Conservation (phyloP, 2,329 filamentous ascomycete genomes). For the Alternaria dauci region DNA sequence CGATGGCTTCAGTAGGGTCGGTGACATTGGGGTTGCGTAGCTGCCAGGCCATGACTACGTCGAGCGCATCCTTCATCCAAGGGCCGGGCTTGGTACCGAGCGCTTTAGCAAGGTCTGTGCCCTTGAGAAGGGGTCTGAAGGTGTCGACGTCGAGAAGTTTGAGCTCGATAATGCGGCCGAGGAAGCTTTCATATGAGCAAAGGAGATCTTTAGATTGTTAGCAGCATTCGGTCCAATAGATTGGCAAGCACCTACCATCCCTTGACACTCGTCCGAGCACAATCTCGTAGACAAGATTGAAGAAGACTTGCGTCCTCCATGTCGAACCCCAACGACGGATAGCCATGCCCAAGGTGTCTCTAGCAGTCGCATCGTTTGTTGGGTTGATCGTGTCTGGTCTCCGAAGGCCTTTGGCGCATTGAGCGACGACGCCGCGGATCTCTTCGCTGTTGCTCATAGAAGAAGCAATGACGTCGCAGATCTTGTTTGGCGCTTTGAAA, state of each 20-base stretch:
- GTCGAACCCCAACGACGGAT: slow-evolving; percentile 75
- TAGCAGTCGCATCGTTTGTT: slow-evolving; percentile 52
- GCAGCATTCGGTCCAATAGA: neutral
- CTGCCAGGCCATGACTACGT: slow-evolving; percentile 87
- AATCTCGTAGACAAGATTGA: slow-evolving; percentile 72
- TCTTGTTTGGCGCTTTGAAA: slow-evolving; percentile 79
- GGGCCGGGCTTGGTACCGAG: slow-evolving; percentile 74
- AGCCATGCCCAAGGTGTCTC: slow-evolving; percentile 76
- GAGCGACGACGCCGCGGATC: slow-evolving; percentile 69
- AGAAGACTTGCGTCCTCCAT: slow-evolving; percentile 77
- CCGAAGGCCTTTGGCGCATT: slow-evolving; percentile 58
- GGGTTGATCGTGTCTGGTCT: slow-evolving; percentile 57
- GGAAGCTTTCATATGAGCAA: slow-evolving; percentile 62
- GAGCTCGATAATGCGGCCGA: slow-evolving; percentile 60
- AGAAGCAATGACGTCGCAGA: slow-evolving; percentile 71
- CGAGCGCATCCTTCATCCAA: slow-evolving; percentile 85
- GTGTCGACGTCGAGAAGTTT: slow-evolving; percentile 61
- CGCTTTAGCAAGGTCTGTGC: slow-evolving; percentile 73
- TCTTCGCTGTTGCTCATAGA: slow-evolving; percentile 69
- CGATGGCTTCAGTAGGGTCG: slow-evolving; percentile 61
- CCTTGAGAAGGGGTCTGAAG: slow-evolving; percentile 69
- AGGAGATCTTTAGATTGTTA: slow-evolving; percentile 53
- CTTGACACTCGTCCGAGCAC: slow-evolving; percentile 49
- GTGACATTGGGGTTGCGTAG: slow-evolving; percentile 75
- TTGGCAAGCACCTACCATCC: slow-evolving; percentile 51